Evolutionary conservation across 495 filamentous ascomycete genomes (phyloP), one percentile per base, ranked within the genome.

Genomic region (Amphirosellinia nigrospora): DNA sequence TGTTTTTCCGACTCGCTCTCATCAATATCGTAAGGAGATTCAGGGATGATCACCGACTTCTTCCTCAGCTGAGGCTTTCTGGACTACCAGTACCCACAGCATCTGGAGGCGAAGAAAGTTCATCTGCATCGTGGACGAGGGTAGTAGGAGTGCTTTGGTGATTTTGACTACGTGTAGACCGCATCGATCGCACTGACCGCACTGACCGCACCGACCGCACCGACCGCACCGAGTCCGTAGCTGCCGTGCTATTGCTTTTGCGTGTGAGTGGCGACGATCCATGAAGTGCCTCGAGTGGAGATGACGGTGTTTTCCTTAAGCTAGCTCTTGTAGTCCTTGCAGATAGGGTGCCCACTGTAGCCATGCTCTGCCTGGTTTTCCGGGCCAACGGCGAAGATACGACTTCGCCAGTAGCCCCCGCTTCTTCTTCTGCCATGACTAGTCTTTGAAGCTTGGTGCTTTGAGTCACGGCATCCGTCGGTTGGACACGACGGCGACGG

Each of bases 301-400:
- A 64, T 15, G 53, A 68, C 19, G 70, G 39, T 15, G 72, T 72
- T 45, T 63, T 56, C 53, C 68, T 71, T 26, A 39, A 19, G 9
- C 34, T 68, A 28, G 76, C 60, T 58, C 68, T 66, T 26, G 68
- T 67, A 19, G 71, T 43, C 43, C 72, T 71, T 13, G 68, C 65
- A 34, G 76, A 76, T 58, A 72, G 21, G 36, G 60, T 72, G 36
- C 62, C 70, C 19, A 48, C n/a, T 23, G 73, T 70, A 21, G 65
- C 68, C 43, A 48, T 77, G 62, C 77, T 79, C n/a, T 68, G 68
- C 46, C 77, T 78, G 28, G 74, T 71, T 65, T 78, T 79, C 48
- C 79, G 74, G 73, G 77, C 79, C 50, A 82, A 66, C 7, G 83
- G 83, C 26, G 83, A 85, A 21, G 83, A 85, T 23, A 71, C 74